Conservation (phyloP, 192 early-diverging fungal species). For the Coemansia sp. region DNA sequence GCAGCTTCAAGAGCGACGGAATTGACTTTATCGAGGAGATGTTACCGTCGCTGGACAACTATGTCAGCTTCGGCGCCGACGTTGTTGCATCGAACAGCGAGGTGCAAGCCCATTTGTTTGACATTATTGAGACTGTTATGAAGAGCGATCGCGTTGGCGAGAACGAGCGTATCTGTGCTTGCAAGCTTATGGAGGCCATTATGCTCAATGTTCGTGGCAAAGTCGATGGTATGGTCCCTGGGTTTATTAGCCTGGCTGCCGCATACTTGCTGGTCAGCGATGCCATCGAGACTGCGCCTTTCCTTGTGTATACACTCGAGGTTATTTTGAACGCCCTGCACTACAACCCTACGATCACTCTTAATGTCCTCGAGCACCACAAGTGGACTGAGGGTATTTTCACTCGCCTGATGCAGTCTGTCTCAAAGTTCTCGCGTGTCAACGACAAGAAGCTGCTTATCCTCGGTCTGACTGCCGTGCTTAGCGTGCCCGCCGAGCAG, state of each 20-base stretch:
- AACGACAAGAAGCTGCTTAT: constrained; percentile 95
- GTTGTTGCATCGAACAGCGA: constrained; percentile 65
- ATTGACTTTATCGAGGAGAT: constrained; percentile 90
- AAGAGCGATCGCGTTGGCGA: constrained; percentile 73
- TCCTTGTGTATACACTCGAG: constrained; percentile 77
- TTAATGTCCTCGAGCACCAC: constrained; percentile 76
- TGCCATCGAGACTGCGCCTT: constrained; percentile 62
- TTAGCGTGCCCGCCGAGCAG: constrained; percentile 67
- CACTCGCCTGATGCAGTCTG: constrained; percentile 69
- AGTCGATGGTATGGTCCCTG: constrained; percentile 69
- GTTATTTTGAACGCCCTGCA: constrained; percentile 80
- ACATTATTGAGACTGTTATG: constrained; percentile 84
- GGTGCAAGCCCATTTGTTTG: constrained; percentile 71
- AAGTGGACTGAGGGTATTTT: constrained; percentile 77
- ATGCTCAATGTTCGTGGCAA: constrained; percentile 80
- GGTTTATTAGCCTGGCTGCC: constrained; percentile 68
- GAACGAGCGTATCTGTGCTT: constrained; percentile 75
- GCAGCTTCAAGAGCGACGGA: constrained; percentile 75
- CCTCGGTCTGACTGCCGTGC: constrained; percentile 68
- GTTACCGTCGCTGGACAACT: constrained; percentile 88
- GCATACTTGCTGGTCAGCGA: constrained; percentile 60
- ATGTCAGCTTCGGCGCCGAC: constrained; percentile 81
- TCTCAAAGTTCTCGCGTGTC: constrained; percentile 77
- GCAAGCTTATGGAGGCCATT: constrained; percentile 83
- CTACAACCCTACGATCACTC: constrained; percentile 79